Conservation (phyloP, 2,329 filamentous ascomycete species). For the Ophiosphaerella narmari region DNA sequence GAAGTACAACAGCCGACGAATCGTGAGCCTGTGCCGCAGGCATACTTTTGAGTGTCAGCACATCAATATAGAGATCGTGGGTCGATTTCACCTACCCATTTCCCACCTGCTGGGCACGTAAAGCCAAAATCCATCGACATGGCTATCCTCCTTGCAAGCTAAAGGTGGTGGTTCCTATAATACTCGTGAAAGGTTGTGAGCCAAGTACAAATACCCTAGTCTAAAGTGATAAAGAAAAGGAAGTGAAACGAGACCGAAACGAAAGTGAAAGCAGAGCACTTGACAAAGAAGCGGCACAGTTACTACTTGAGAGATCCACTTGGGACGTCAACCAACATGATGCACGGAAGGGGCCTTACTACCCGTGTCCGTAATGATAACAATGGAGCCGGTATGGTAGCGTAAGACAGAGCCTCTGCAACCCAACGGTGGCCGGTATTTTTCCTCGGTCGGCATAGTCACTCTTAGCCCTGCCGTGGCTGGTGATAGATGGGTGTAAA, state of each 20-base stretch:
- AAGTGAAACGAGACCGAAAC: slow-evolving; percentile 1
- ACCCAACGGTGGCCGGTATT: not conserved
- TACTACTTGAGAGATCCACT: slow-evolving; percentile 1
- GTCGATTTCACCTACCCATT: slow-evolving; percentile 21
- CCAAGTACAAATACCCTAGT: not conserved
- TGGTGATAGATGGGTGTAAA: slow-evolving; percentile 14
- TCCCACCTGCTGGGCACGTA: slow-evolving; percentile 25
- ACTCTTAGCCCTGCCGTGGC: slow-evolving; percentile 8
- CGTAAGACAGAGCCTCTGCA: not conserved
- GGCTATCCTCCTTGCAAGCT: no score
- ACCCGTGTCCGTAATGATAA: not conserved
- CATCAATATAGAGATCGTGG: not conserved
- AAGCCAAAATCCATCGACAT: slow-evolving; percentile 20
- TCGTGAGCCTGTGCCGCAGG: slow-evolving; percentile 26
- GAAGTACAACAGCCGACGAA: slow-evolving; percentile 50
- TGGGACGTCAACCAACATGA: not conserved
- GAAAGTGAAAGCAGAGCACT: slow-evolving; percentile 7
- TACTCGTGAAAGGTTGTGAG: not conserved
- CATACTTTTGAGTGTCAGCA: slow-evolving; percentile 25
- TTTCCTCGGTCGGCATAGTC: slow-evolving; percentile 11
- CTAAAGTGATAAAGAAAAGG: not conserved
- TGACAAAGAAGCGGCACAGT: slow-evolving; percentile 9
- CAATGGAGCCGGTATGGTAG: no score
- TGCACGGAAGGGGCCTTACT: not conserved
- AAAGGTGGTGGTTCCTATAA: not conserved